Conservation (phyloP, 805 yeast species). For the Kodamaea nitidulidarum region DNA sequence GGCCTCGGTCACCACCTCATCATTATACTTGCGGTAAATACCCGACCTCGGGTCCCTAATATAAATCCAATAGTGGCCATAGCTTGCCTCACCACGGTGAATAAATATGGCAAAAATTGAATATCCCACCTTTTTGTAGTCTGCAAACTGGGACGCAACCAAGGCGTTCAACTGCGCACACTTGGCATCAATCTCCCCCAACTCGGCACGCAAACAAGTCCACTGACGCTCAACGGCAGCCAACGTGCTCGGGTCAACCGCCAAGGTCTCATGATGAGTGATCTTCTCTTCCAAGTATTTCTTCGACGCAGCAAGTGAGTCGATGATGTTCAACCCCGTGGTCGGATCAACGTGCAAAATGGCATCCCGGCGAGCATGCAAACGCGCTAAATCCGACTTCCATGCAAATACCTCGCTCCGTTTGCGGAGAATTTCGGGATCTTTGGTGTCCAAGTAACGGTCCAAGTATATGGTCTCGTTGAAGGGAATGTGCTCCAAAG, state of each 20-base stretch:
- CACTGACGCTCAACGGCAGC: slow-evolving; percentile 46
- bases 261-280: slow-evolving; percentile 27
- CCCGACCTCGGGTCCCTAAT: slow-evolving; percentile 68
- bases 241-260: slow-evolving; percentile 46
- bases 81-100: slow-evolving; percentile 92
- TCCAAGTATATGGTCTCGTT: slow-evolving; percentile 78
- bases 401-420: slow-evolving; percentile 58
- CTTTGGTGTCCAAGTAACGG: slow-evolving; percentile 72
- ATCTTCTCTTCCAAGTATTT: slow-evolving; percentile 49
- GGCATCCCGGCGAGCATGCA: slow-evolving; percentile 38
- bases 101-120: slow-evolving; percentile 87
- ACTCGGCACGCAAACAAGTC: slow-evolving; percentile 42
- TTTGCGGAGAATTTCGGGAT: slow-evolving; percentile 47
- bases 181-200: slow-evolving; percentile 38
- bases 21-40: slow-evolving; percentile 86
- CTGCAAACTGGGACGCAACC: slow-evolving; percentile 58
- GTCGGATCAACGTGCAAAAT: slow-evolving; percentile 40
- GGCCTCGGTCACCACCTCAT: slow-evolving; percentile 88
- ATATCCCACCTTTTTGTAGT: slow-evolving; percentile 65
- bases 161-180: slow-evolving; percentile 43
- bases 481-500: slow-evolving; percentile 77
- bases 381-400: slow-evolving; percentile 49
- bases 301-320: slow-evolving; percentile 49
- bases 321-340: slow-evolving; percentile 33
- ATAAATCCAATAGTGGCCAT: slow-evolving; percentile 97